A percentile compares a stretch with the other conserved stretches of the same genome.
Evolutionary conservation across 176 grass and related monocot genomes (phyloP).

Genomic region (maize (Zea mays)): Zm-B73-REFERENCE-NAM-5.0 NC_050096.1:210024501-210025000

Average conservation of each 20-base stretch:
- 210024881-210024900: background rate
- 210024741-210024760: no score
- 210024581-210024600: slow-evolving; percentile 36
- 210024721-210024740: slow-evolving; percentile 22
- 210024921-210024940: background rate
- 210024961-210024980: background rate
- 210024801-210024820: slow-evolving; percentile 1
- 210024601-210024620: slow-evolving; percentile 19
- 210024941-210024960: background rate
- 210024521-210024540: background rate
- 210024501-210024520: background rate
- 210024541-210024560: background rate
- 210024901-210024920: background rate
- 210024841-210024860: slow-evolving; percentile 34
- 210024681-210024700: background rate
- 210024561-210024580: slow-evolving; percentile 9
- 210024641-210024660: background rate
- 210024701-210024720: slow-evolving; percentile 44
- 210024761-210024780: slow-evolving; percentile 19
- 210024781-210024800: slow-evolving; percentile 20
- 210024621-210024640: background rate
- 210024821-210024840: background rate
- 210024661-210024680: background rate
- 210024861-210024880: background rate
- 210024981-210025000: no score